phyloP scores from a whole-genome alignment of 2,329 filamentous ascomycete species.

The Talaromyces sp. region DNA sequence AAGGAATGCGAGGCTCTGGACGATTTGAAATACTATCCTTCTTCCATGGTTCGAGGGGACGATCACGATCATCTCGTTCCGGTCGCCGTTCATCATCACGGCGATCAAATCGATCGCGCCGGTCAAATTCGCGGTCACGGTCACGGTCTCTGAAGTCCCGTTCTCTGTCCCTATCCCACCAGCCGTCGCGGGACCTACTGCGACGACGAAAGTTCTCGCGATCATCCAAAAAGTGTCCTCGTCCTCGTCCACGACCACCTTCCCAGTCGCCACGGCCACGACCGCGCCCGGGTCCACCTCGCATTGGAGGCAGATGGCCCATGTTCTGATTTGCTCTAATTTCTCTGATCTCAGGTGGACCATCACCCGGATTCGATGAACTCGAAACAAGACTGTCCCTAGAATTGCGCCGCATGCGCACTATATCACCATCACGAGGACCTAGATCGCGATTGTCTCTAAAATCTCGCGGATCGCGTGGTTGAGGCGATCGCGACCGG shows the following conservation, averaged over 20 bases:
- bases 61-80: constrained; percentile 31
- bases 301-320: constrained; percentile 28
- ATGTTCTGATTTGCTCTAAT: constrained; percentile 23
- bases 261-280: constrained; percentile 44
- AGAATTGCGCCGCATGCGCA: constrained; percentile 43
- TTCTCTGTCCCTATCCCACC: constrained; percentile 41
- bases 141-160: constrained; percentile 35
- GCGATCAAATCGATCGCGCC: constrained; percentile 34
- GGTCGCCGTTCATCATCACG: constrained; percentile 34
- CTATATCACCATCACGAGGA: constrained; percentile 37
- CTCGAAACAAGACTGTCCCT: constrained; percentile 41
- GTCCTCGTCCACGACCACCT: constrained; percentile 42
- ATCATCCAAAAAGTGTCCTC: constrained; percentile 39
- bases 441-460: constrained; percentile 37
- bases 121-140: constrained; percentile 34
- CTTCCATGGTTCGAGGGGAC: constrained; percentile 36
- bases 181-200: constrained; percentile 44
- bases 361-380: constrained; percentile 36
- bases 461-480: constrained; percentile 40
- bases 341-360: constrained; percentile 25
- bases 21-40: constrained; percentile 35
- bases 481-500: constrained; percentile 39
- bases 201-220: constrained; percentile 42
- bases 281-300: constrained; percentile 40
- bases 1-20: constrained; percentile 22